Evolutionary conservation across 169 alveolate species (phyloP).

Genomic region (Plasmodium gaboni): DNA sequence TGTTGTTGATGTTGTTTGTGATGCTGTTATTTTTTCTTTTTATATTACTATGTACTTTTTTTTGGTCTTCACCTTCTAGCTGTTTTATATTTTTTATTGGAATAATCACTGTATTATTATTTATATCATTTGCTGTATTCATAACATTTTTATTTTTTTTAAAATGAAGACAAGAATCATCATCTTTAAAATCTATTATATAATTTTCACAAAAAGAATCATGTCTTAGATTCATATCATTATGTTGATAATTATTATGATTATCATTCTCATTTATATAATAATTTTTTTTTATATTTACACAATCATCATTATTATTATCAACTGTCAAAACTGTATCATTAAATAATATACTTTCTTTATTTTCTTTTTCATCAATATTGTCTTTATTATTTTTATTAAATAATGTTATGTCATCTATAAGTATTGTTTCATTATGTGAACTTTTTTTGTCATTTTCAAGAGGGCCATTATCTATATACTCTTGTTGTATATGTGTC

Average conservation of each 20-base stretch:
- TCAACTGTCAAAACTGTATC: too few species aligned
- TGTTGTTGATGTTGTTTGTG: too few species aligned
- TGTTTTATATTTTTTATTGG: neutral
- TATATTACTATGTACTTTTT: neutral
- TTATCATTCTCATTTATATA: too few species aligned
- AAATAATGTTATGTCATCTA: neutral
- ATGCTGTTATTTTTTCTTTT: neutral
- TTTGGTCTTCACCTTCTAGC: neutral
- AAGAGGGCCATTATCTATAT: neutral
- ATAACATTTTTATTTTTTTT: neutral
- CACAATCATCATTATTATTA: too few species aligned
- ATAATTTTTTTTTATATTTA: too few species aligned
- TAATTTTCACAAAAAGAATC: conserved; percentile 11
- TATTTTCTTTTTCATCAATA: neutral
- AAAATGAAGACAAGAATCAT: neutral
- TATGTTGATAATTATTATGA: too few species aligned
- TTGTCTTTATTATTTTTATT: neutral
- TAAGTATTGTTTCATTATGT: conserved; percentile 8
- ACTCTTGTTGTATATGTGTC: neutral
- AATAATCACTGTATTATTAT: neutral
- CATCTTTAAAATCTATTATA: conserved; percentile 19
- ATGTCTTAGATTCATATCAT: neutral
- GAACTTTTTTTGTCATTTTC: neutral
- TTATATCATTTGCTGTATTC: neutral
- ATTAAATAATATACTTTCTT: too few species aligned